phyloP scores from a whole-genome alignment of 768 basidiomycete species.

The Rhodotorula diobovata region DNA sequence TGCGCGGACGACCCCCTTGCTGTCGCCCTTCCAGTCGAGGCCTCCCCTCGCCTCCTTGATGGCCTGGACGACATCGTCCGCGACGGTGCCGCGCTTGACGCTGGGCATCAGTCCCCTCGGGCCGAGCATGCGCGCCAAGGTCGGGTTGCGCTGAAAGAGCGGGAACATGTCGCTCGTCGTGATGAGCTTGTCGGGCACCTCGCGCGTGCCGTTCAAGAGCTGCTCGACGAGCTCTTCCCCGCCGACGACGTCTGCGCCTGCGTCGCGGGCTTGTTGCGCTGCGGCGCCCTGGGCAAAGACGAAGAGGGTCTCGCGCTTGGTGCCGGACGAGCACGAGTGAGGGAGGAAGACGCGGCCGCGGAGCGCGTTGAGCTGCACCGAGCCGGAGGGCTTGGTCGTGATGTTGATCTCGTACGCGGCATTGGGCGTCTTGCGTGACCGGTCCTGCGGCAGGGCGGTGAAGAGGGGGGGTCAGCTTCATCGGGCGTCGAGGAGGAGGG shows the following conservation, averaged over 20 bases:
- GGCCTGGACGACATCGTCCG: slow-evolving; percentile 77
- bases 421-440: slow-evolving; percentile 56
- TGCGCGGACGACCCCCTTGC: slow-evolving; percentile 72
- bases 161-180: slow-evolving; percentile 74
- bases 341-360: slow-evolving; percentile 85
- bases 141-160: slow-evolving; percentile 63
- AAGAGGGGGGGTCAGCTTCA: background rate
- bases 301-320: slow-evolving; percentile 57
- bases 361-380: slow-evolving; percentile 70
- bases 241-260: slow-evolving; percentile 86
- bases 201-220: slow-evolving; percentile 69
- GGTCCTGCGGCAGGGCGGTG: slow-evolving; percentile 4
- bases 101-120: slow-evolving; percentile 95
- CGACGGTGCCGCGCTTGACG: slow-evolving; percentile 87
- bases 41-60: slow-evolving; percentile 73
- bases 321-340: slow-evolving; percentile 44
- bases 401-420: slow-evolving; percentile 75
- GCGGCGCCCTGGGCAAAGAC: slow-evolving; percentile 84
- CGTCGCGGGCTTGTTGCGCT: slow-evolving; percentile 74
- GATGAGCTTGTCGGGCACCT: slow-evolving; percentile 70
- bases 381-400: slow-evolving; percentile 60
- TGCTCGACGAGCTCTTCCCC: slow-evolving; percentile 67
- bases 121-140: slow-evolving; percentile 68
- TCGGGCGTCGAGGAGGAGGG: background rate
- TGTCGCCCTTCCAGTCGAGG: slow-evolving; percentile 90